phyloP scores from a whole-genome alignment of 169 alveolate species.

The Amoebophrya sp. region DNA sequence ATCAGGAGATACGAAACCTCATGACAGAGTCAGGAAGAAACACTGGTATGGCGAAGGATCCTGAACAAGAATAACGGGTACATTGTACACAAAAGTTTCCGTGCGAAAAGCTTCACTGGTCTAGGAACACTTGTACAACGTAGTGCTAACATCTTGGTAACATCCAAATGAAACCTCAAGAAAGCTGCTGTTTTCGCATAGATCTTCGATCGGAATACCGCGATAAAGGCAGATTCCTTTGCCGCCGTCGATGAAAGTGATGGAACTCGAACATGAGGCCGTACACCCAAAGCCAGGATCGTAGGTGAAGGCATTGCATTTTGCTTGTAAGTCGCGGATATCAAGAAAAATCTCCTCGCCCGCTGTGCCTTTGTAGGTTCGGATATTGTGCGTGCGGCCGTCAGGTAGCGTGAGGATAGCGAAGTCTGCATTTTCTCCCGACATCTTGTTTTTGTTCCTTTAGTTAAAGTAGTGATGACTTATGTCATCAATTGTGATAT shows the following conservation, averaged over 20 bases:
- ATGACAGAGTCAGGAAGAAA: no score
- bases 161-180: slow-evolving; percentile 2
- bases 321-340: slow-evolving; percentile 28
- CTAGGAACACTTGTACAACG: no score
- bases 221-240: slow-evolving; percentile 67
- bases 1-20: slow-evolving; percentile 52
- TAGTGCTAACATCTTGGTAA: no score
- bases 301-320: slow-evolving; percentile 9
- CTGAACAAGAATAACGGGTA: no score
- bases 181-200: neutral
- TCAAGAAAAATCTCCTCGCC: slow-evolving; percentile 30
- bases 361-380: neutral
- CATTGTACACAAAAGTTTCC: no score
- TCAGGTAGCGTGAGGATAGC: slow-evolving; percentile 38
- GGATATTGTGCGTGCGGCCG: neutral
- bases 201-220: slow-evolving; percentile 50
- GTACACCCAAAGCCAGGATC: slow-evolving; percentile 61
- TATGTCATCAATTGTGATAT: no score
- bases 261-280: slow-evolving; percentile 64
- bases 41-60: no score
- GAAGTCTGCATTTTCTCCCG: neutral
- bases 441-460: neutral
- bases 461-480: no score
- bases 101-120: no score
- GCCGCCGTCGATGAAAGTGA: slow-evolving; percentile 75